phyloP scores from a whole-genome alignment of 2,329 filamentous ascomycete genomes.

The Exophiala aquamarina region DNA sequence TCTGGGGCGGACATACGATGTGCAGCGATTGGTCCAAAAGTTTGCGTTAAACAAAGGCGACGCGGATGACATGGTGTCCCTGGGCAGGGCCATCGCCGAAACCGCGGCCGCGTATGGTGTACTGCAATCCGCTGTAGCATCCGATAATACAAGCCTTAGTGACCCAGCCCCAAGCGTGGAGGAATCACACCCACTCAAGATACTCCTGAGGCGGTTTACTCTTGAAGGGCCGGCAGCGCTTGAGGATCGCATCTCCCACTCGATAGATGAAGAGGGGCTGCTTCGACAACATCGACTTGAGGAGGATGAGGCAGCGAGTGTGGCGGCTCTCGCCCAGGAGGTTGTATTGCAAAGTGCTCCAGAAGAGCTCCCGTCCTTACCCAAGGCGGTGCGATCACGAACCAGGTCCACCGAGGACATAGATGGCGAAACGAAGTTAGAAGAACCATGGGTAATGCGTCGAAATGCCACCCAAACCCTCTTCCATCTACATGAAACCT shows the following conservation, averaged over 20 bases:
- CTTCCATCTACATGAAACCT: constrained; percentile 64
- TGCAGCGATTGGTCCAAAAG: constrained; percentile 86
- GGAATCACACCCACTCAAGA: constrained; percentile 28
- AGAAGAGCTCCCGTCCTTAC: constrained; percentile 55
- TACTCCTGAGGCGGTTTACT: constrained; percentile 59
- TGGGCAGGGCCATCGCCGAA: constrained; percentile 82
- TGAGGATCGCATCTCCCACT: constrained; percentile 67
- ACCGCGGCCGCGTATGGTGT: constrained; percentile 55
- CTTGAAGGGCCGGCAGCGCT: constrained; percentile 68
- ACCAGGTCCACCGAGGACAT: constrained; percentile 30
- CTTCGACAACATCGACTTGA: constrained; percentile 75
- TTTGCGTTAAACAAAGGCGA: constrained; percentile 92
- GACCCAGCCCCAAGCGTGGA: too few relatives aligned
- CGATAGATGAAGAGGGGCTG: constrained; percentile 94
- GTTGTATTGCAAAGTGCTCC: constrained; percentile 67
- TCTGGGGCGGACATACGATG: constrained; percentile 76
- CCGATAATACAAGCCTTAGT: neutral
- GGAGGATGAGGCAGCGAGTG: constrained; percentile 67
- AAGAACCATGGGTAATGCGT: constrained; percentile 65
- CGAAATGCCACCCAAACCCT: constrained; percentile 66
- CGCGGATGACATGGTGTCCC: constrained; percentile 80
- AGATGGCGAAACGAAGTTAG: constrained; percentile 37
- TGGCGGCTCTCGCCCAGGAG: constrained; percentile 72
- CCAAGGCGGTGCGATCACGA: constrained; percentile 47
- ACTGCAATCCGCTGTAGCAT: constrained; percentile 32